Base-by-base conservation (phyloP, 345 rosid genomes). In the Populus davidiana region DNA sequence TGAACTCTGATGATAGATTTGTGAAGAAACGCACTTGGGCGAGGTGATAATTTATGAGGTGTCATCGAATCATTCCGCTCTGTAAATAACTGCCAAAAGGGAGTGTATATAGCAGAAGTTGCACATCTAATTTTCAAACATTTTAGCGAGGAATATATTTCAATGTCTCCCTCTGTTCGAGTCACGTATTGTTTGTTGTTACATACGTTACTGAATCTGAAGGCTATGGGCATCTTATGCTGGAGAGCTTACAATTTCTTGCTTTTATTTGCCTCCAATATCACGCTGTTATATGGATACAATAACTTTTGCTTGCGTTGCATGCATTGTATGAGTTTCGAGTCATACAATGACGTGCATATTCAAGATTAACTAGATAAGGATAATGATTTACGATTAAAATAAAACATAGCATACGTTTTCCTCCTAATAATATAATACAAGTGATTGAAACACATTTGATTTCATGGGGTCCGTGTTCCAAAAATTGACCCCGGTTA, bases 361-460 rank as follows among this genome's bases (percentile, higher is more conserved):
- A 10, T 23, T 59, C 64, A 29, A n/a, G 10, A n/a, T 56, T 21
- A n/a, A n/a, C 63, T 56, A 9, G 14, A n/a, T n/a, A 56, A 9
- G 63, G 29, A n/a, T n/a, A n/a, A n/a, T n/a, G n/a, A n/a, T n/a
- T n/a, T n/a, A n/a, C n/a, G n/a, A n/a, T n/a, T n/a, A n/a, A n/a
- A n/a, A n/a, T n/a, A n/a, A 69, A 36, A 76, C 49, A 8, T 29
- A 33, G 52, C 27, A 4, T 36, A 13, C 50, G 63, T 17, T 39
- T 69, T 59, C 65, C 67, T 66, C 23, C 49, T 71, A 72, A 70
- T 68, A 71, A 66, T 69, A 79, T 81, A 76, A 43, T 81, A 81
- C 82, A 87, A 25, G 76, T 23, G 21, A 69, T 71, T 50, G 64
- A 52, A 73, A 72, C 77, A 78, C 79, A 83, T 59, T 72, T 80